Percentiles rank a stretch among this genome's conserved stretches.
phyloP scores from a whole-genome alignment of 257 asterid genomes.

The Misopates orontium region DNA sequence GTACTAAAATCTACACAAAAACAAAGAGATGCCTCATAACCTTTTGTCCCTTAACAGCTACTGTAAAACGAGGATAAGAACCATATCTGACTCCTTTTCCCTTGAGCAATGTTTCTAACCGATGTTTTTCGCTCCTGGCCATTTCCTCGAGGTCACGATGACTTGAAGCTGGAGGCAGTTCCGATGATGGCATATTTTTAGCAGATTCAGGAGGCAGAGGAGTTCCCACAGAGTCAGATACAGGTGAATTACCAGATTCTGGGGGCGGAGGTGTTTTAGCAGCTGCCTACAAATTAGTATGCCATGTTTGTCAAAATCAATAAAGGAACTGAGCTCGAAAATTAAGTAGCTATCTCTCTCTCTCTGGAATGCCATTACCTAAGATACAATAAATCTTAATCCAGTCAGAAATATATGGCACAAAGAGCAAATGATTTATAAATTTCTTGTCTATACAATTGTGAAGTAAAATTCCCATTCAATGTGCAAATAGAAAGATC shows the following conservation, averaged over 20 bases:
- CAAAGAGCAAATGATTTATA: no score
- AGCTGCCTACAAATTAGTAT: constrained; percentile 44
- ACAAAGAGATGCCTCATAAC: constrained; percentile 31
- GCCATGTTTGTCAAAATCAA: constrained; percentile 22
- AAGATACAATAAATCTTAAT: not conserved
- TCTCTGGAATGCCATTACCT: no score
- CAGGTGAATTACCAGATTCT: constrained; percentile 9
- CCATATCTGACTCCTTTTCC: constrained; percentile 60
- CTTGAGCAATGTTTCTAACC: constrained; percentile 64
- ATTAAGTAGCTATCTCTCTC: constrained; percentile 11
- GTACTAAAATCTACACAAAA: not conserved
- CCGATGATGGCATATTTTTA: constrained; percentile 28
- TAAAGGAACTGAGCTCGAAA: constrained; percentile 13
- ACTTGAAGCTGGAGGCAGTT: constrained; percentile 47
- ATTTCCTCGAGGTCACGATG: constrained; percentile 57
- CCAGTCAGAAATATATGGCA: not conserved
- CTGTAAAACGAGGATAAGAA: constrained; percentile 72
- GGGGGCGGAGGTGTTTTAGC: constrained; percentile 22
- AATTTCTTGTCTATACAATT: no score
- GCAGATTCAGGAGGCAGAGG: constrained; percentile 29
- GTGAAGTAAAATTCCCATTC: no score
- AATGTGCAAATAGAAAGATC: no score
- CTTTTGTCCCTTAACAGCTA: constrained; percentile 84
- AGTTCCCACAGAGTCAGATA: constrained; percentile 30
- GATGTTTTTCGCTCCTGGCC: constrained; percentile 66